Base-by-base conservation (phyloP, 352 stramenopile genomes). In the Pythium dissimile region DNA sequence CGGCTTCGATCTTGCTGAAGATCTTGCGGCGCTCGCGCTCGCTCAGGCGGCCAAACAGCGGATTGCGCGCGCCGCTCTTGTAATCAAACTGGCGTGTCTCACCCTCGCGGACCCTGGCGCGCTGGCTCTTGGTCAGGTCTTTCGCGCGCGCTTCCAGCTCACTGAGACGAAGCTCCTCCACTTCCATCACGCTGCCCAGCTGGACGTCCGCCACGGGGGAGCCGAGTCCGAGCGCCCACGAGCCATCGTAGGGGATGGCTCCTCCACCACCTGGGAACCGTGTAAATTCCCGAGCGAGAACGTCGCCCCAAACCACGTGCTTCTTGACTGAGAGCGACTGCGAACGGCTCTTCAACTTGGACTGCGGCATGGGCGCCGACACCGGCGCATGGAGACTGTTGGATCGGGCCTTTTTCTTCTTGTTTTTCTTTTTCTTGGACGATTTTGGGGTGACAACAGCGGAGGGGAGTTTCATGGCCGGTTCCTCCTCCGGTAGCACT, bases 11-110 rank as follows among this genome's bases (percentile, higher is more conserved):
- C 48, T 77, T 39, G 13, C 63, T 71, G 49, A 94, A 88, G 0
- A 94, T 62, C 34, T 80, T 60, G 44, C 88, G 86, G 23, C 84
- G 80, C 53, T 92, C 78, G 9, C 70, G 56, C 50, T 94, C 84
- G 18, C 52, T 86, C 52, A 94, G 55, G 5, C 84, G 73, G 23
- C 69, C 62, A 54, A 94, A 89, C n/a, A 92, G 67, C n/a, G 83
- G 83, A 41, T 93, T 93, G 31, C 84, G 71, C 16, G 72, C 63
- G 10, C 83, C 81, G n/a, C 71, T 69, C 39, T 72, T 73, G 57
- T 93, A 93, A 62, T 93, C 83, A 35, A 93, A 93, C 58, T 93
- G 83, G 9, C 83, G 77, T 11, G 83, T 93, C 54, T 93, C 83
- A 20, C 80, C 78, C 18, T 78, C 66, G 21, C 75, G 73, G 5